Base-by-base conservation (phyloP, 139 green algal genomes). In the Yamagishiella unicocca region DNA sequence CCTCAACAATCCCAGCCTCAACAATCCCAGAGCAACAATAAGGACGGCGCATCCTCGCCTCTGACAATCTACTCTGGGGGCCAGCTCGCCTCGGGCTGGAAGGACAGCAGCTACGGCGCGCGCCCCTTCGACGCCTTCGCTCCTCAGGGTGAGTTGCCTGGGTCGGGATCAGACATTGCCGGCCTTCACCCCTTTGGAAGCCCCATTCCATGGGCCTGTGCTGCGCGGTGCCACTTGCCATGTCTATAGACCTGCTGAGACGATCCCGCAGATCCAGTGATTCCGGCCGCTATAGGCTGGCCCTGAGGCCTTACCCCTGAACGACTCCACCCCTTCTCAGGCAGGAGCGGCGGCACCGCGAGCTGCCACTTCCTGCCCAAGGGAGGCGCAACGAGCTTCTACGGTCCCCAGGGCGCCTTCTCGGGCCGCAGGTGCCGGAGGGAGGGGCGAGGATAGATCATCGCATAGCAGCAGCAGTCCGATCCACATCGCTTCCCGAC, bases 321-420 rank as follows among this genome's bases (percentile, higher is more conserved):
- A 1, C 3, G 31, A 10, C 14, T 74, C 12, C 50, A 58, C 50
- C 22, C 25, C 33, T 46, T 5, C 25, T 33, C 31, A 74, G 66
- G 66, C 66, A 74, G 45, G 66, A 35, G 45, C 31, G 27, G n/a
- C 31, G 66, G 66, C 31, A 74, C 66, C 7, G 66, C 66, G 21
- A 46, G 9, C 66, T 74, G 66, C 31, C 66, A 74, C 31, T 74
- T 46, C 31, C 66, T 74, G 9, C 66, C 66, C 19, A 45, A 46
- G 66, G 66, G 66, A 25, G n/a, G 33, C 31, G 66, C 66, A 8
- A 74, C 22, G 66, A 74, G 66, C 66, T 74, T 74, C 66, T 74
- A 45, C 9, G 66, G 66, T 46, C 66, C 66, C 9, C 66, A 46
- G 33, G 66, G 33, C 14, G 31, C 66, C 25, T 74, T 74, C 33